Base-by-base conservation (phyloP, 2,329 filamentous ascomycete species). In the Proliferodiscus dingleyae region DNA sequence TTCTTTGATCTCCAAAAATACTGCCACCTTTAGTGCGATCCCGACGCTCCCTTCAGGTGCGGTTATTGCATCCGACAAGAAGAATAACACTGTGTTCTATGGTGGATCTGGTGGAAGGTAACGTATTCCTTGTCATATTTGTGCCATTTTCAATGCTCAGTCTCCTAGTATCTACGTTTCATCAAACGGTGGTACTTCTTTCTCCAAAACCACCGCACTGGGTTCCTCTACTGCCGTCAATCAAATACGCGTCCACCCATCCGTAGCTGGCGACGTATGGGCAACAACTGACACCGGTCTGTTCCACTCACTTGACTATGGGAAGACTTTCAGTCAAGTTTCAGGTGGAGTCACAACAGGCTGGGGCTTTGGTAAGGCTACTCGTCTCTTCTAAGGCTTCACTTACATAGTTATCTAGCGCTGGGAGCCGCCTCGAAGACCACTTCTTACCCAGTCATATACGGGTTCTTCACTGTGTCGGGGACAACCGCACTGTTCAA, bases 191-290 rank as follows among this genome's bases (percentile, higher is more conserved):
- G 77, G 68, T 1, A 54, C 64, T 0, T 71, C 70, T 6, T 80
- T 80, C 52, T 54, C 65, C 3, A 58, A 64, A 6, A 64, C 64
- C 0, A 62, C 66, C 0, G 55, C 66, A 0, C 58, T 75, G 0
- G 64, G 60, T 3, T 64, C 64, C n/a, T 68, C 66, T 3, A 68
- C 63, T 2, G 59, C 66, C 15, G 66, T 84, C 46, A 79, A 79
- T 30, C 71, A 73, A 26, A 70, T 85, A 8, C 75, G 74, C 13
- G 70, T 69, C 1, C 71, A 82, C 50, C 79, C 80, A 0, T 69
- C 72, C 5, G 67, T 69, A 9, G 75, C 78, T 0, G 81, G 83
- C 10, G 76, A 81, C 38, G 71, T 87, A 38, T 78, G 72, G 62
- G 75, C 76, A 2, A 77, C 76, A 1, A 79, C 77, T 0, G 68